Percentiles rank a stretch among this genome's conserved stretches.
Evolutionary conservation across 805 yeast genomes (phyloP).

Genomic region (Wickerhamiella parazyma): DNA sequence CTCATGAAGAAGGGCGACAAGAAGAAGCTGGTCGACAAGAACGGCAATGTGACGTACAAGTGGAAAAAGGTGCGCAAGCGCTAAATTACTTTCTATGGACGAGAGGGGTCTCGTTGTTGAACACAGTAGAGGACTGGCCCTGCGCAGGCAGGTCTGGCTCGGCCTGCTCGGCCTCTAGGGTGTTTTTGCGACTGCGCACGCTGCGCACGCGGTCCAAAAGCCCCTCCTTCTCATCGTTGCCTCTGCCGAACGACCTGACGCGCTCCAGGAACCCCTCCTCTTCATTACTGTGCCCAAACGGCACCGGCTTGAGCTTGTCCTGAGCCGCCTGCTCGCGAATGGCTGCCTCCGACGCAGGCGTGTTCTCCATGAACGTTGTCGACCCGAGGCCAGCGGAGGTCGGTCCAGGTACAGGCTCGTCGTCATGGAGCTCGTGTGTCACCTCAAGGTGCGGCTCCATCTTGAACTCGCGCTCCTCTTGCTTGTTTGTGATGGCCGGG

Average conservation of each 20-base stretch:
- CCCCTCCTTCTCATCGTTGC: conserved; percentile 3
- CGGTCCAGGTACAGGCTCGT: conserved; percentile 39
- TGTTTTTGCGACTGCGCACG: not conserved
- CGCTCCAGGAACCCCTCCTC: conserved; percentile 3
- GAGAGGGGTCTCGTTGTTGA: too few species aligned
- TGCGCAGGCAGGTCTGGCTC: not conserved
- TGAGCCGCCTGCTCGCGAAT: conserved; percentile 15
- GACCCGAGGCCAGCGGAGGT: conserved; percentile 67
- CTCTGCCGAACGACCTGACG: conserved; percentile 1
- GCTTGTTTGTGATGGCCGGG: conserved; percentile 44
- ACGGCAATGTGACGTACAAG: conserved; percentile 61
- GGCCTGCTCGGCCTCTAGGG: not conserved
- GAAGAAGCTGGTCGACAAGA: conserved; percentile 52
- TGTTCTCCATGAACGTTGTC: conserved; percentile 87
- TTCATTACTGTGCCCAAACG: not conserved
- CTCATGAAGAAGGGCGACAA: conserved; percentile 83
- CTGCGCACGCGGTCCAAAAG: conserved; percentile 4
- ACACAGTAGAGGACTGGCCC: too few species aligned
- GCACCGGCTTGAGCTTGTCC: not conserved
- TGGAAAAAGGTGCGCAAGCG: conserved; percentile 53
- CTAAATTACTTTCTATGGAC: not conserved
- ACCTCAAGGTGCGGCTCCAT: conserved; percentile 41
- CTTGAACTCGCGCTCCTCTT: conserved; percentile 28
- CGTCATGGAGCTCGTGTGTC: conserved; percentile 36
- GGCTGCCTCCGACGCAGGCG: conserved; percentile 61